Evolutionary conservation across 129 eudicot genomes (phyloP).

Genomic region (Rutidosis leptorrhynchoides): DNA sequence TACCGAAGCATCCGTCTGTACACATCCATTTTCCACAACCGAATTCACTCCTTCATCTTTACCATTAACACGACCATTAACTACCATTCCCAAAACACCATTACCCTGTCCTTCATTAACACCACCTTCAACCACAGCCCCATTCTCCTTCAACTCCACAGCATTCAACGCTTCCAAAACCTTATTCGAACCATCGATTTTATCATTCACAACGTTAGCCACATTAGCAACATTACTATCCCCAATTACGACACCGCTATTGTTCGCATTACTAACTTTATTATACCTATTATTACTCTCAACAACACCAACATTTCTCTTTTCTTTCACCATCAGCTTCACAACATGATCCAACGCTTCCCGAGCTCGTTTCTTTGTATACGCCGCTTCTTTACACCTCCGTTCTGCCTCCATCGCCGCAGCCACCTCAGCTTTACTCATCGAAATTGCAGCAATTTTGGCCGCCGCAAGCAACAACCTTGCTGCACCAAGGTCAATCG

Average conservation of each 20-base stretch:
- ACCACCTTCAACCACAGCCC: conserved; percentile 6
- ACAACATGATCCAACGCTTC: conserved; percentile 64
- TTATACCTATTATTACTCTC: conserved; percentile 17
- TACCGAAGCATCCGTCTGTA: conserved; percentile 20
- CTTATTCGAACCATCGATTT: conserved; percentile 44
- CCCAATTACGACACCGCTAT: neutral
- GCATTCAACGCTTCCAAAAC: conserved; percentile 58
- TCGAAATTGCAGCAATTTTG: conserved; percentile 45
- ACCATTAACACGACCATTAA: conserved; percentile 36
- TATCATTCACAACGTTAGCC: conserved; percentile 21
- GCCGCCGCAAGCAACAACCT: conserved; percentile 57
- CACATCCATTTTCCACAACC: conserved; percentile 28
- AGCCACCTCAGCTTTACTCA: conserved; percentile 53
- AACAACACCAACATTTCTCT: conserved; percentile 25
- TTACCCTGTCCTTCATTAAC: conserved; percentile 19
- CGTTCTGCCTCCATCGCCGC: conserved; percentile 57
- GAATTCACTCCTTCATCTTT: too few relatives aligned
- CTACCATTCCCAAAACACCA: conserved; percentile 35
- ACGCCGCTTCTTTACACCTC: conserved; percentile 57
- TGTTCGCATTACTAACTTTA: neutral
- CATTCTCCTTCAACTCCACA: conserved; percentile 60
- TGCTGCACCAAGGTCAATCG: conserved; percentile 48
- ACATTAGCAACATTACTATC: neutral
- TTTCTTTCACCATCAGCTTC: conserved; percentile 42
- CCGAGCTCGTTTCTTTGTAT: conserved; percentile 57